Evolutionary conservation across 1,284 basidiomycete genomes (phyloP).

Genomic region (Calocybe gambosa): DNA sequence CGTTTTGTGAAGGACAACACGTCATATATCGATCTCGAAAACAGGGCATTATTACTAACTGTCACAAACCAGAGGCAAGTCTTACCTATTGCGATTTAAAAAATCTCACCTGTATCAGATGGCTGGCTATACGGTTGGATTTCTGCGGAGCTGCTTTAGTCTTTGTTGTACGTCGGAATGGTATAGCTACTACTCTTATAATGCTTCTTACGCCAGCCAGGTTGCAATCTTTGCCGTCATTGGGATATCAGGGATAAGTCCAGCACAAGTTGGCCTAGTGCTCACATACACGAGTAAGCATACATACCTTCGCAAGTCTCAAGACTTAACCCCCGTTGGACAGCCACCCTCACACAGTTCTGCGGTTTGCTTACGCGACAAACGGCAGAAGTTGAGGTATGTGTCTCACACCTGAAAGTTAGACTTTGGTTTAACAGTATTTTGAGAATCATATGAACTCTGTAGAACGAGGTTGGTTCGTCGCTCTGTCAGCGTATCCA

Average conservation of each 20-base stretch:
- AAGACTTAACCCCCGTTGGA: conserved; percentile 2
- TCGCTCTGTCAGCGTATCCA: not conserved
- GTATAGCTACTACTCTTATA: conserved; percentile 1
- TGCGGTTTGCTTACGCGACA: conserved; percentile 54
- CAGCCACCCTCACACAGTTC: conserved; percentile 50
- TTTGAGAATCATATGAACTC: conserved; percentile 66
- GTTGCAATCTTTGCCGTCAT: conserved; percentile 45
- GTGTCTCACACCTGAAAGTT: conserved; percentile 9
- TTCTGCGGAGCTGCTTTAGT: conserved; percentile 61
- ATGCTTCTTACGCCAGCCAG: conserved; percentile 27
- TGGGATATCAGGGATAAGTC: conserved; percentile 48
- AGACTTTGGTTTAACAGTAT: conserved; percentile 1
- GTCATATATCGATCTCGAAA: conserved; percentile 70
- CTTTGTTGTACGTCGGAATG: conserved; percentile 46
- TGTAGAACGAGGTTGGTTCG: conserved; percentile 52
- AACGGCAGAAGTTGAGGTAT: conserved; percentile 60
- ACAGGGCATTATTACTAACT: conserved; percentile 55
- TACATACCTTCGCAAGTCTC: not conserved
- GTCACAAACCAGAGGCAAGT: conserved; percentile 55
- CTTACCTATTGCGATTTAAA: not conserved
- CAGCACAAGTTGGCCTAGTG: conserved; percentile 67
- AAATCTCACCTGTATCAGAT: conserved; percentile 32
- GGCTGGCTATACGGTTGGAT: conserved; percentile 75
- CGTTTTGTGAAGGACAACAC: conserved; percentile 65
- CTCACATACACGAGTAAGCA: conserved; percentile 57